Percentiles rank a stretch among this genome's conserved stretches.
These are phyloP conservation scores for Parachaetomium inaequale DNA, from an alignment of 495 filamentous ascomycete genomes.

Conservation along the genomic window DNA sequence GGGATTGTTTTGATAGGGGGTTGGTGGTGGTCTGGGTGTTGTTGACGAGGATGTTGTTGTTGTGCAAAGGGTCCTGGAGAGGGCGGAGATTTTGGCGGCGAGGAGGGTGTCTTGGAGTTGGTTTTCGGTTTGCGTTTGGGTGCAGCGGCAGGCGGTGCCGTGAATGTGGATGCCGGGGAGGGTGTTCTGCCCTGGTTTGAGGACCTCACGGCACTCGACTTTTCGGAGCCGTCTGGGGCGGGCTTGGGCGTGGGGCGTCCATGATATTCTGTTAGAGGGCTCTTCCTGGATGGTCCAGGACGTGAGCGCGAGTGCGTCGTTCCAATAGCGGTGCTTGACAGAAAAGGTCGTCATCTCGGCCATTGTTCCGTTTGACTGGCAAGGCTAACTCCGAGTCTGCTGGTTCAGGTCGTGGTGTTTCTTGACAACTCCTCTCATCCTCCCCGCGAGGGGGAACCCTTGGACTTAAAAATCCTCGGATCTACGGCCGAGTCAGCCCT, in stretches of 20 bases:
- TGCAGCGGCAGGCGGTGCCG: slow-evolving; percentile 16
- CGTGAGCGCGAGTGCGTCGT: background rate
- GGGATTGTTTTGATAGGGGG: background rate
- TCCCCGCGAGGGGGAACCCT: background rate
- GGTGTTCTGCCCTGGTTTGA: slow-evolving; percentile 1
- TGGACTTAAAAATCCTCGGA: background rate
- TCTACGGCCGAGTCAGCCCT: background rate
- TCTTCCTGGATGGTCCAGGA: background rate
- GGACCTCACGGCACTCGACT: slow-evolving; percentile 17
- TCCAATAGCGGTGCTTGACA: background rate
- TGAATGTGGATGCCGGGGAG: slow-evolving; percentile 17
- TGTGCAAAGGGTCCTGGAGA: slow-evolving; percentile 1
- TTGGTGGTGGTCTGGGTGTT: background rate
- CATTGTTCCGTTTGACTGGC: background rate
- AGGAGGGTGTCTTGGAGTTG: slow-evolving; percentile 13
- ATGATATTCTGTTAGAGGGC: background rate
- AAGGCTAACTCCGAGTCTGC: background rate
- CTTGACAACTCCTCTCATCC: background rate
- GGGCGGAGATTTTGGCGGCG: slow-evolving; percentile 10
- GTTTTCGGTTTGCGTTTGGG: background rate
- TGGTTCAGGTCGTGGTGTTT: background rate
- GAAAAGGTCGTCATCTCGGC: background rate
- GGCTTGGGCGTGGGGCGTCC: background rate
- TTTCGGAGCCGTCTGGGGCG: slow-evolving; percentile 2
- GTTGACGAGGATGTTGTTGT: background rate